These are phyloP conservation scores for Calonectria fujianensis DNA, from an alignment of 2,329 filamentous ascomycete genomes.

Conservation along the genomic window DNA sequence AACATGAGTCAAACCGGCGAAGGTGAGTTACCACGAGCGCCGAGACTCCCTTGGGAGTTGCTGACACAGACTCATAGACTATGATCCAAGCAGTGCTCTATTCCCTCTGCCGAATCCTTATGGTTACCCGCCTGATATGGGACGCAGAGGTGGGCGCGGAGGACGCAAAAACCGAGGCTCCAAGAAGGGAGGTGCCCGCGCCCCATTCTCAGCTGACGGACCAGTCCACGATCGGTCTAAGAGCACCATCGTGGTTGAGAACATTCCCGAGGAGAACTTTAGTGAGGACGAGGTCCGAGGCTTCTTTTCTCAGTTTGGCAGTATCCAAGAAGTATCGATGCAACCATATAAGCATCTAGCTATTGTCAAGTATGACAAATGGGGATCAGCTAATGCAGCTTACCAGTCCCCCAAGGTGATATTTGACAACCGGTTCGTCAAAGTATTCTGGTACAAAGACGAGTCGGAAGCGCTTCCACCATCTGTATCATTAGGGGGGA, in stretches of 20 bases:
- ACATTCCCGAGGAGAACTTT: conserved; percentile 84
- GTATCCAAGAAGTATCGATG: conserved; percentile 78
- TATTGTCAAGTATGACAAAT: conserved; percentile 80
- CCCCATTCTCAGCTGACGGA: conserved; percentile 79
- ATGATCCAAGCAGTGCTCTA: conserved; percentile 58
- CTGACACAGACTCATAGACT: conserved; percentile 55
- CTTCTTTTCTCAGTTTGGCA: conserved; percentile 85
- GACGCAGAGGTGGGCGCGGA: conserved; percentile 57
- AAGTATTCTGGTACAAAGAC: conserved; percentile 85
- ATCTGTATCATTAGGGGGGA: conserved; percentile 53
- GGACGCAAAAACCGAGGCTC: conserved; percentile 59
- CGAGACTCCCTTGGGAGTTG: neutral
- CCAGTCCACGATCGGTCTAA: conserved; percentile 78
- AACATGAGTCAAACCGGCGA: conserved; percentile 45
- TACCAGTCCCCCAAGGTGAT: conserved; percentile 87
- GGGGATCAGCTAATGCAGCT: conserved; percentile 80
- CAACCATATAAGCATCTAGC: conserved; percentile 80
- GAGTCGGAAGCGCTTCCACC: conserved; percentile 61
- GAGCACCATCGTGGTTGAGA: conserved; percentile 83
- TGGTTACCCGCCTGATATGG: conserved; percentile 51
- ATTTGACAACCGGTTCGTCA: conserved; percentile 91
- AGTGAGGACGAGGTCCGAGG: conserved; percentile 77
- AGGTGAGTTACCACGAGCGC: conserved; percentile 48
- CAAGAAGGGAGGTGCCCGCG: conserved; percentile 63
- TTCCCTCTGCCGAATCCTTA: conserved; percentile 50